Percentiles rank a stretch among this genome's conserved stretches.
phyloP scores from a whole-genome alignment of 306 rosid genomes.

The Lupinus albus region DNA sequence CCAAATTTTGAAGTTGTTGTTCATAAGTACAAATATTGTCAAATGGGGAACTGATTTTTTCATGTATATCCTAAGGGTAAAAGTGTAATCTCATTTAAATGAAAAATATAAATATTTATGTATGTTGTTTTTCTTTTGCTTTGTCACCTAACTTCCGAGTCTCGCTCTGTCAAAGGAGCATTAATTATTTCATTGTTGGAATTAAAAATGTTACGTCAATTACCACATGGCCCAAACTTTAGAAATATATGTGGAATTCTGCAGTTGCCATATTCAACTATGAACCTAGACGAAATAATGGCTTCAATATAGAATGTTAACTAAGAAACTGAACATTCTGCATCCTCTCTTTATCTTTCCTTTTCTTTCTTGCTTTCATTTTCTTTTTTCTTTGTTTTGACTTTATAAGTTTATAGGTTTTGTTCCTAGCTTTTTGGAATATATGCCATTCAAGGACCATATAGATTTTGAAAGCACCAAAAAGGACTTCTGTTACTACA shows the following conservation, averaged over 20 bases:
- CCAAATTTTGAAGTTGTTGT: too few relatives aligned
- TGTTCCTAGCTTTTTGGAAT: constrained; percentile 6
- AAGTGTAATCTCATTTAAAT: too few relatives aligned
- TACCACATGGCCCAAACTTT: not conserved
- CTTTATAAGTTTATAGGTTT: not conserved
- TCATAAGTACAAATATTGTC: too few relatives aligned
- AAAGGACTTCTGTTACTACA: not conserved
- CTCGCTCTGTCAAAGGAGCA: too few relatives aligned
- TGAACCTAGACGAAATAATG: constrained; percentile 5
- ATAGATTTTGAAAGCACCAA: not conserved
- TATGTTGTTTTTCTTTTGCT: too few relatives aligned
- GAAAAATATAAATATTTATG: too few relatives aligned
- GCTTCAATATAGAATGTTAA: not conserved
- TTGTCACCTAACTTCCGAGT: too few relatives aligned
- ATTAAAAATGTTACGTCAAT: too few relatives aligned
- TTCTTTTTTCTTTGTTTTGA: too few relatives aligned
- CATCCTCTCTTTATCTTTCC: not conserved
- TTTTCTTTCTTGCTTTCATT: not conserved
- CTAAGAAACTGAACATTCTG: not conserved
- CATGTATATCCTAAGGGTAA: too few relatives aligned
- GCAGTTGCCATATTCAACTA: not conserved
- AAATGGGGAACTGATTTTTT: too few relatives aligned
- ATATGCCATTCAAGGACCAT: constrained; percentile 4
- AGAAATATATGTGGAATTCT: not conserved
- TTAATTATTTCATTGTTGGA: too few relatives aligned